These are phyloP conservation scores for Obelidium mucronatum DNA, from an alignment of 192 early-diverging fungal species.

Conservation along the genomic window DNA sequence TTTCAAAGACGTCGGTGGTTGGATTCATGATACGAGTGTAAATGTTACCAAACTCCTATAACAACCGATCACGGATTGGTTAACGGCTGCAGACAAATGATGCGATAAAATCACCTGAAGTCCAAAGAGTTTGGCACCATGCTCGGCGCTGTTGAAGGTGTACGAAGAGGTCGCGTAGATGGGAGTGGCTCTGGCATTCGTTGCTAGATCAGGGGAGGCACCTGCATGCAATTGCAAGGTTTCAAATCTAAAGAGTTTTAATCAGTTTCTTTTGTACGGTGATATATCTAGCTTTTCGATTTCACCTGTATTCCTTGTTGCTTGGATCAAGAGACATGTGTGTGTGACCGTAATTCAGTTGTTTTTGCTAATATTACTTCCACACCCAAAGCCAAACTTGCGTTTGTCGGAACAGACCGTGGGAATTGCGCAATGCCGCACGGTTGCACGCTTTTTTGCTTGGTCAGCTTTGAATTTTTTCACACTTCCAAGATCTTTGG, in stretches of 20 bases:
- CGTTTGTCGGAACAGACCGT: too few species aligned
- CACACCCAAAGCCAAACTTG: too few species aligned
- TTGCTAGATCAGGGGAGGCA: slow-evolving; percentile 67
- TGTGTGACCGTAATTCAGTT: not conserved
- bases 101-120: slow-evolving; percentile 53
- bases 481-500: too few species aligned
- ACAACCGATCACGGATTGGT: not conserved
- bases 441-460: too few species aligned
- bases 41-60: slow-evolving; percentile 74
- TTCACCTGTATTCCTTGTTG: slow-evolving; percentile 52
- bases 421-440: too few species aligned
- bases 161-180: slow-evolving; percentile 91
- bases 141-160: slow-evolving; percentile 81
- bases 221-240: slow-evolving; percentile 95
- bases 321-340: slow-evolving; percentile 55
- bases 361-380: not conserved
- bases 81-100: slow-evolving; percentile 32
- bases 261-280: not conserved
- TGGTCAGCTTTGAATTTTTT: too few species aligned
- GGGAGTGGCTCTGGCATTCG: slow-evolving; percentile 84
- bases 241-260: slow-evolving; percentile 64
- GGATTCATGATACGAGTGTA: slow-evolving; percentile 89
- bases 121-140: slow-evolving; percentile 85
- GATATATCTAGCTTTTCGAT: not conserved
- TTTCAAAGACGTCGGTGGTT: slow-evolving; percentile 88